phyloP scores from a whole-genome alignment of 805 yeast species.

The Yamadazyma paraphyllophila region DNA sequence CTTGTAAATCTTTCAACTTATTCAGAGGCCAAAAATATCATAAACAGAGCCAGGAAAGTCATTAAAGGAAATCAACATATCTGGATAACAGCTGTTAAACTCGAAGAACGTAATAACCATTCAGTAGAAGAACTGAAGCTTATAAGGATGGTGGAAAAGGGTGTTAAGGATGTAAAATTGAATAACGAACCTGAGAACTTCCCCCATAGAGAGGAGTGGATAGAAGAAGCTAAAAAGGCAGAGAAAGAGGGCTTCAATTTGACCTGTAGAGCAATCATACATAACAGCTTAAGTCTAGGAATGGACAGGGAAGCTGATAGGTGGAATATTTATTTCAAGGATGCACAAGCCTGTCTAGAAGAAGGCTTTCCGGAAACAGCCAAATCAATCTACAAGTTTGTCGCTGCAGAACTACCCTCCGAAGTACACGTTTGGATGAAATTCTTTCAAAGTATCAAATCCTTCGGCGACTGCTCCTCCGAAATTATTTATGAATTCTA shows the following conservation, averaged over 20 bases:
- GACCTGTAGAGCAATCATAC: conserved; percentile 55
- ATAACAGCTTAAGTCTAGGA: not conserved
- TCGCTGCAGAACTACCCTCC: conserved; percentile 47
- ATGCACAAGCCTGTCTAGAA: conserved; percentile 9
- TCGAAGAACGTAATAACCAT: conserved; percentile 57
- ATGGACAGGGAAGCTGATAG: not conserved
- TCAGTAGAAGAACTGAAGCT: conserved; percentile 45
- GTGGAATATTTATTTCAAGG: conserved; percentile 10
- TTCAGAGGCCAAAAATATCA: conserved; percentile 49
- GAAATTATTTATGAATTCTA: conserved; percentile 35
- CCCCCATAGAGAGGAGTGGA: conserved; percentile 45
- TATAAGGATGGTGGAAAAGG: conserved; percentile 47
- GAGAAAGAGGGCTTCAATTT: conserved; percentile 45
- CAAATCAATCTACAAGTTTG: conserved; percentile 46
- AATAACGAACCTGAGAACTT: not conserved
- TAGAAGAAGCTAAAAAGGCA: conserved; percentile 51
- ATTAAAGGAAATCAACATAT: conserved; percentile 49
- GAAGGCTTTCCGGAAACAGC: conserved; percentile 43
- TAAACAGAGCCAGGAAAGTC: conserved; percentile 60
- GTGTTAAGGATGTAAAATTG: conserved; percentile 40
- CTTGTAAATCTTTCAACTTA: conserved; percentile 47
- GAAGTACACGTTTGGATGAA: conserved; percentile 48
- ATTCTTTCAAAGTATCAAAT: conserved; percentile 35
- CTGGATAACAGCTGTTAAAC: conserved; percentile 68
- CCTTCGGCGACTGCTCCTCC: not conserved